A percentile compares a stretch with the other conserved stretches of the same genome.
These are phyloP conservation scores for Nannochloropsis gaditana DNA, from an alignment of 108 stramenopile species.

Conservation along the genomic window DNA sequence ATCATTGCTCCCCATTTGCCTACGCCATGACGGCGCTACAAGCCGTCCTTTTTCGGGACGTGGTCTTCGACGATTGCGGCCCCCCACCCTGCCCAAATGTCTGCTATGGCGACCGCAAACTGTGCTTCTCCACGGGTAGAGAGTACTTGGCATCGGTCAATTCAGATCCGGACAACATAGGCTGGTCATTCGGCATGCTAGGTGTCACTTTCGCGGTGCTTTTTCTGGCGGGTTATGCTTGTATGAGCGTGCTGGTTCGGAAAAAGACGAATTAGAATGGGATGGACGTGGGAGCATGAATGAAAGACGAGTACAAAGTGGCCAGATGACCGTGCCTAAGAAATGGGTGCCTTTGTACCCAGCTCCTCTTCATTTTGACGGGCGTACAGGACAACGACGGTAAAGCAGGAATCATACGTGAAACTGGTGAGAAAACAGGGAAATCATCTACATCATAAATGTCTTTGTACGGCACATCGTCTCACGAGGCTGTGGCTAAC, in stretches of 20 bases:
- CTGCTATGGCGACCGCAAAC: constrained; percentile 4
- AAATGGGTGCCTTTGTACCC: too few species aligned
- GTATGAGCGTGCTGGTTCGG: constrained; percentile 19
- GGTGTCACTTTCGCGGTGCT: background rate
- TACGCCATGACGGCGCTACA: constrained; percentile 18
- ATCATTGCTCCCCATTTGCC: background rate
- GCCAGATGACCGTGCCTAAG: too few species aligned
- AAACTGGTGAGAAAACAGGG: too few species aligned
- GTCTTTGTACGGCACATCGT: too few species aligned
- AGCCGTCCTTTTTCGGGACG: background rate
- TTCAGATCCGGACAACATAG: background rate
- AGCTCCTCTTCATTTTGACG: too few species aligned
- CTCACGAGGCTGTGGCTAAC: too few species aligned
- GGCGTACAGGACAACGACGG: too few species aligned
- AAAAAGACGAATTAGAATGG: background rate
- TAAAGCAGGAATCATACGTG: too few species aligned
- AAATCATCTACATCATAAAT: too few species aligned
- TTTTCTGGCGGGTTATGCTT: background rate
- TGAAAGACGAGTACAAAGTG: too few species aligned
- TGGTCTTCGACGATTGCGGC: constrained; percentile 9
- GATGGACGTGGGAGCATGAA: too few species aligned
- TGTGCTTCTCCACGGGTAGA: background rate
- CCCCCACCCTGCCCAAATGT: background rate
- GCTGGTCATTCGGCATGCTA: background rate
- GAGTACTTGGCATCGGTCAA: background rate